Evolutionary conservation across 805 yeast species (phyloP).

Genomic region (Metschnikowia anglica): DNA sequence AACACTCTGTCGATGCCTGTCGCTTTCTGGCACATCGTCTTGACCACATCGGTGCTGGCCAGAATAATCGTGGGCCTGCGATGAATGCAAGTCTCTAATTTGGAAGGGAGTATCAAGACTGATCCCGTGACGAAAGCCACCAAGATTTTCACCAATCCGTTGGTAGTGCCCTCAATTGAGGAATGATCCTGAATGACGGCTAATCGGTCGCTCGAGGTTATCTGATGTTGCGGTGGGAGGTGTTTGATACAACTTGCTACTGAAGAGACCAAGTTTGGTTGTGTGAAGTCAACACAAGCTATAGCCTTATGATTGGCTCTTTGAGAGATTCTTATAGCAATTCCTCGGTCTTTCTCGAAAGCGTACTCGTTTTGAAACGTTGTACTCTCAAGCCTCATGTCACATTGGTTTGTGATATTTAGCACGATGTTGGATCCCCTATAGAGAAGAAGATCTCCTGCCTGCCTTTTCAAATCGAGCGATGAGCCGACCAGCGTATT

Average conservation of each 20-base stretch:
- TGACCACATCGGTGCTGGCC: conserved; percentile 14
- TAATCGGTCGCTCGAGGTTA: conserved; percentile 25
- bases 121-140: conserved; percentile 39
- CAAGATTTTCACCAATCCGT: conserved; percentile 38
- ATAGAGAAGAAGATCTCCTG: neutral
- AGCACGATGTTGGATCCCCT: neutral
- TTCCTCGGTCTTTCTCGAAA: conserved; percentile 37
- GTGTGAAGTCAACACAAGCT: conserved; percentile 40
- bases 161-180: conserved; percentile 26
- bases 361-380: conserved; percentile 32
- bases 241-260: conserved; percentile 52
- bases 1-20: conserved; percentile 22
- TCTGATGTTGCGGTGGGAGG: conserved; percentile 42
- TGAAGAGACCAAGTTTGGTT: conserved; percentile 52
- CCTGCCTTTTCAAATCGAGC: neutral
- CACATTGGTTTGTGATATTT: neutral
- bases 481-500: neutral
- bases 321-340: conserved; percentile 29
- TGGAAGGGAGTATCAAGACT: conserved; percentile 22
- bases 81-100: conserved; percentile 16
- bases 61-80: conserved; percentile 15
- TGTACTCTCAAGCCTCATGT: neutral
- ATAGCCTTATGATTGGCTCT: conserved; percentile 18
- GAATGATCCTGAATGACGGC: conserved; percentile 23
- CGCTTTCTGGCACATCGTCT: conserved; percentile 20